phyloP scores from a whole-genome alignment of 2,329 filamentous ascomycete species.

The Didymella glomerata region DNA sequence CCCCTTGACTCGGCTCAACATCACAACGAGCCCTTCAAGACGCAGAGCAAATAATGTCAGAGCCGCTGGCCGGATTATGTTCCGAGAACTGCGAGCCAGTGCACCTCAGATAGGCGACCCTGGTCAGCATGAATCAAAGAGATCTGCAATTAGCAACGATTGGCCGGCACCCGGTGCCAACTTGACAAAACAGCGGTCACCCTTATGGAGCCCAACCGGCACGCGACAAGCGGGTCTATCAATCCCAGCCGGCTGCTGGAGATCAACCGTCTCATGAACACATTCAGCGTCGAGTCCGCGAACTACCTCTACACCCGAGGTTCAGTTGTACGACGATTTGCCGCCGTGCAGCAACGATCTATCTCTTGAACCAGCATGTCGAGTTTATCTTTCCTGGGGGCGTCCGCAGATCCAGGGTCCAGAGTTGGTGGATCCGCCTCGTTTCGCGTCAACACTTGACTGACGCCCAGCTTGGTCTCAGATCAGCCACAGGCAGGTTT shows the following conservation, averaged over 20 bases:
- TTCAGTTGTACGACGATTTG: not conserved
- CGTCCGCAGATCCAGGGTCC: conserved; percentile 16
- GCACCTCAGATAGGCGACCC: conserved; percentile 12
- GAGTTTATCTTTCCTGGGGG: not conserved
- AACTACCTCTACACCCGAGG: not conserved
- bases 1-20: conserved; percentile 3
- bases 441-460: conserved; percentile 12
- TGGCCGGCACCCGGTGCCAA: conserved; percentile 5
- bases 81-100: conserved; percentile 19
- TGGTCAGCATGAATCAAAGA: conserved; percentile 7
- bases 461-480: conserved; percentile 19
- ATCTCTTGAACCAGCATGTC: conserved; percentile 4
- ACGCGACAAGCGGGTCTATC: conserved; percentile 14
- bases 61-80: not conserved
- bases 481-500: conserved; percentile 20
- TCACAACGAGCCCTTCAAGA: not conserved
- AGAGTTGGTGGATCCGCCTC: conserved; percentile 6
- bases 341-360: not conserved
- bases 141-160: conserved; percentile 12
- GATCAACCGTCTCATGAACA: conserved; percentile 11
- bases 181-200: conserved; percentile 19
- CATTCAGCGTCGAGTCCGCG: conserved; percentile 7
- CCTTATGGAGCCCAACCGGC: conserved; percentile 16
- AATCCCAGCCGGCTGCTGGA: not conserved
- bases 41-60: conserved; percentile 10